phyloP scores from a whole-genome alignment of 2,329 filamentous ascomycete genomes.

The Sclerotinia nivalis region DNA sequence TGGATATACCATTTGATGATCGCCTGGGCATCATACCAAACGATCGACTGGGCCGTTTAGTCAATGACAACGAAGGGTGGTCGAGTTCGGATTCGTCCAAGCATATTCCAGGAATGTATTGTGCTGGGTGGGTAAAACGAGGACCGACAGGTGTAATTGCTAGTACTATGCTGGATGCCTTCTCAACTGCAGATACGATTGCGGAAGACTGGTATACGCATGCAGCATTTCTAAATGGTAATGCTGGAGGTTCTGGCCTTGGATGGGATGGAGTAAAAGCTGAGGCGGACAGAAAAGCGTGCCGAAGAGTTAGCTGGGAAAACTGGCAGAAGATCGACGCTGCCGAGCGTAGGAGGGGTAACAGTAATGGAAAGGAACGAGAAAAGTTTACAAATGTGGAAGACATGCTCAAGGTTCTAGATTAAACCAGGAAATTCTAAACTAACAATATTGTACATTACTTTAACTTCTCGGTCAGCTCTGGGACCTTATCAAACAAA shows the following conservation, averaged over 20 bases:
- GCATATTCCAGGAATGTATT: slow-evolving; percentile 73
- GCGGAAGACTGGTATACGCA: slow-evolving; percentile 68
- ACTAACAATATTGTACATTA: slow-evolving; percentile 35
- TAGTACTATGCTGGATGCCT: slow-evolving; percentile 93
- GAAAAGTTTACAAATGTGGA: slow-evolving; percentile 64
- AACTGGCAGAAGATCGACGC: slow-evolving; percentile 85
- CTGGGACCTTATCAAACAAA: slow-evolving; percentile 91
- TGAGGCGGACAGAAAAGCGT: slow-evolving; percentile 56
- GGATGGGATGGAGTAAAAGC: slow-evolving; percentile 78
- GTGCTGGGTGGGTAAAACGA: slow-evolving; percentile 93
- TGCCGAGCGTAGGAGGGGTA: slow-evolving; percentile 70
- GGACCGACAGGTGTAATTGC: slow-evolving; percentile 96
- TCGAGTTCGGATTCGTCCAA: slow-evolving; percentile 25
- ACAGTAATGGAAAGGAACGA: slow-evolving; percentile 69
- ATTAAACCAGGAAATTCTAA: slow-evolving; percentile 38
- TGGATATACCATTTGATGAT: slow-evolving; percentile 77
- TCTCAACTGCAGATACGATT: slow-evolving; percentile 82
- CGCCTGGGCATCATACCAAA: slow-evolving; percentile 76
- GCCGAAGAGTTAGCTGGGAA: slow-evolving; percentile 72
- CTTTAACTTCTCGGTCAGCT: slow-evolving; percentile 90
- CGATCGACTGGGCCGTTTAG: slow-evolving; percentile 74
- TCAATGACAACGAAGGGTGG: slow-evolving; percentile 37
- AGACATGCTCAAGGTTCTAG: slow-evolving; percentile 59
- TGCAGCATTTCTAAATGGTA: slow-evolving; percentile 50
- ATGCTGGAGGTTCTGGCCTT: slow-evolving; percentile 44